Percentiles rank a stretch among this genome's conserved stretches.
phyloP scores from a whole-genome alignment of 192 early-diverging fungal genomes.

The Gonapodya sp. region DNA sequence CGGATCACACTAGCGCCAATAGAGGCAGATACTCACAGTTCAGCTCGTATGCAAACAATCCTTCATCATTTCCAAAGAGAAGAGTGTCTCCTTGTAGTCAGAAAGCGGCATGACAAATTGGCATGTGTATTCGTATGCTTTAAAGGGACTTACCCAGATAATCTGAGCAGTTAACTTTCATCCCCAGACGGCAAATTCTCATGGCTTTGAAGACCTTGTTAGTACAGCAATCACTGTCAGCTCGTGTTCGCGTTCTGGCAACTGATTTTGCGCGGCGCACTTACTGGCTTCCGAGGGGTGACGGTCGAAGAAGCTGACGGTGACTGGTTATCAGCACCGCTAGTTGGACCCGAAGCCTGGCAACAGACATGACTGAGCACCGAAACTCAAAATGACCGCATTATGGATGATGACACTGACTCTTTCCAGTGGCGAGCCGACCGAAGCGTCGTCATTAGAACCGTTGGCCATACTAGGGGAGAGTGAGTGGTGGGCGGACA shows the following conservation, averaged over 20 bases:
- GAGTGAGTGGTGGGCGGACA: background rate
- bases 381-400: background rate
- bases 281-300: slow-evolving; percentile 8
- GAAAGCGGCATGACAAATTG: background rate
- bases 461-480: background rate
- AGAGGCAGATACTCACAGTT: slow-evolving; percentile 16
- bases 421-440: background rate
- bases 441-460: background rate
- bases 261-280: background rate
- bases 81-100: slow-evolving; percentile 38
- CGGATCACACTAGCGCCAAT: background rate
- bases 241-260: background rate
- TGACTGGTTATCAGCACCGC: background rate
- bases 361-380: too few relatives aligned
- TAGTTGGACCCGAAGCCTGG: background rate
- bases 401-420: background rate
- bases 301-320: slow-evolving; percentile 11
- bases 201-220: slow-evolving; percentile 34
- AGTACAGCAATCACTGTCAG: too few relatives aligned
- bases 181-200: slow-evolving; percentile 35
- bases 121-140: background rate
- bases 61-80: slow-evolving; percentile 45
- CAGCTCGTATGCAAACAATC: slow-evolving; percentile 40
- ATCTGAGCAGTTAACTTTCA: slow-evolving; percentile 41
- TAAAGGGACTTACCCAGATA: slow-evolving; percentile 23